phyloP scores from a whole-genome alignment of 192 early-diverging fungal genomes.

The Entomortierella beljakovae region DNA sequence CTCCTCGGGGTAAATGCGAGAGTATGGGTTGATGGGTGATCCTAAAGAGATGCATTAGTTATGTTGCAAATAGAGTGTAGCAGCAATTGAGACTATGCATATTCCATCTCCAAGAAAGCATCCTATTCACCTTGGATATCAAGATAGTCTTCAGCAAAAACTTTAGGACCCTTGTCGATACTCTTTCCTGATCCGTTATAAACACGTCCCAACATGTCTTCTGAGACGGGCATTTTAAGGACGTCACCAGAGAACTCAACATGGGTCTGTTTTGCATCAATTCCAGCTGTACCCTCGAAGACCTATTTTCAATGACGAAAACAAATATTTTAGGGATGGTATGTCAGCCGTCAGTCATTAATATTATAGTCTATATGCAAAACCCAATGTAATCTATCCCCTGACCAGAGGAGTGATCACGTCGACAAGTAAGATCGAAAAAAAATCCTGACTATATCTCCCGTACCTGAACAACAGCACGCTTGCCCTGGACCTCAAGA shows the following conservation, averaged over 20 bases:
- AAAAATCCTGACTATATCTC: not conserved
- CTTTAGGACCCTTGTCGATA: constrained; percentile 99
- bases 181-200: constrained; percentile 99
- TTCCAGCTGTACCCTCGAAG: constrained; percentile 96
- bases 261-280: constrained; percentile 96
- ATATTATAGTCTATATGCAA: constrained; percentile 6
- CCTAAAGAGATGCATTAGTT: too few relatives aligned
- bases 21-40: constrained; percentile 99
- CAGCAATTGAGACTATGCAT: constrained; percentile 6
- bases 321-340: constrained; percentile 1
- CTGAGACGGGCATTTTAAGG: constrained; percentile 96
- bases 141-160: constrained; percentile 99
- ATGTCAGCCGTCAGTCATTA: constrained; percentile 31
- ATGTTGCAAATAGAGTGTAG: not conserved
- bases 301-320: constrained; percentile 62
- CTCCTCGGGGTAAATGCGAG: constrained; percentile 99
- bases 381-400: not conserved
- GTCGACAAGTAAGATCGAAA: constrained; percentile 9
- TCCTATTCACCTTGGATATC: constrained; percentile 84
- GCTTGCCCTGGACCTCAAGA: constrained; percentile 96
- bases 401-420: constrained; percentile 41
- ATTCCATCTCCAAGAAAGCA: too few relatives aligned
- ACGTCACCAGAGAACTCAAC: constrained; percentile 97
- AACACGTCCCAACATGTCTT: constrained; percentile 99
- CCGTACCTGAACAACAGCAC: constrained; percentile 91